Percentiles rank a stretch among this genome's conserved stretches.
Evolutionary conservation across 2,329 filamentous ascomycete genomes (phyloP).

Genomic region (Leptographium lundbergii): DNA sequence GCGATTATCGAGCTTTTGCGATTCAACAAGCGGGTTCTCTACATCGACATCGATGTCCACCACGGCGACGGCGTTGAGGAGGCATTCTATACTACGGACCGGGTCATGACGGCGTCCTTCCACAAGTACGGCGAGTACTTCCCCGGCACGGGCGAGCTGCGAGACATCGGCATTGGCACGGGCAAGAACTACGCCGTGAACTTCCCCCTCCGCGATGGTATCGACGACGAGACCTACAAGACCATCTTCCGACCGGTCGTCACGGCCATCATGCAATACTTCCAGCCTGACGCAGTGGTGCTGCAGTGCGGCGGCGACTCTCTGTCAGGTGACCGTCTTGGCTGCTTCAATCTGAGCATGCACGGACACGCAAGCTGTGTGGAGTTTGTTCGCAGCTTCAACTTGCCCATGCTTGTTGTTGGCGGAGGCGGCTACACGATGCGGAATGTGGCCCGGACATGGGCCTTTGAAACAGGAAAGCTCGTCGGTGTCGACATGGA

Average conservation of each 20-base stretch:
- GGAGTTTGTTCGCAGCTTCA: conserved; percentile 76
- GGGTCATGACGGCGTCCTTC: conserved; percentile 87
- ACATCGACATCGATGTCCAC: conserved; percentile 86
- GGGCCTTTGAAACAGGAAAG: conserved; percentile 91
- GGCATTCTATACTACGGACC: conserved; percentile 72
- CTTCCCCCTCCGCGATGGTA: conserved; percentile 82
- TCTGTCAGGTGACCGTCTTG: conserved; percentile 83
- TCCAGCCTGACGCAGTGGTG: conserved; percentile 82
- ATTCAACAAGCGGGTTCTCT: conserved; percentile 87
- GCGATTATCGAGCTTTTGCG: conserved; percentile 86
- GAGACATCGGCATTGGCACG: conserved; percentile 74
- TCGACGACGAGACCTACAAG: conserved; percentile 80
- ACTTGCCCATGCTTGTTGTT: conserved; percentile 77
- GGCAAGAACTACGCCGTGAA: conserved; percentile 88
- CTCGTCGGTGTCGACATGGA: conserved; percentile 74
- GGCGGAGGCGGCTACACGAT: conserved; percentile 96
- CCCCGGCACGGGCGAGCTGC: conserved; percentile 77
- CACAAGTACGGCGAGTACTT: conserved; percentile 96
- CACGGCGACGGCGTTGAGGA: conserved; percentile 79
- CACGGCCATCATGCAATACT: conserved; percentile 72
- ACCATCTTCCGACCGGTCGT: conserved; percentile 88
- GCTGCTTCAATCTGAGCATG: conserved; percentile 97
- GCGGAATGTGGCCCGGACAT: conserved; percentile 90
- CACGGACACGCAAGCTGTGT: conserved; percentile 91
- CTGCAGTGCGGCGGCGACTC: conserved; percentile 94